phyloP scores from a whole-genome alignment of 2,329 filamentous ascomycete species.

The Curvularia sp. region DNA sequence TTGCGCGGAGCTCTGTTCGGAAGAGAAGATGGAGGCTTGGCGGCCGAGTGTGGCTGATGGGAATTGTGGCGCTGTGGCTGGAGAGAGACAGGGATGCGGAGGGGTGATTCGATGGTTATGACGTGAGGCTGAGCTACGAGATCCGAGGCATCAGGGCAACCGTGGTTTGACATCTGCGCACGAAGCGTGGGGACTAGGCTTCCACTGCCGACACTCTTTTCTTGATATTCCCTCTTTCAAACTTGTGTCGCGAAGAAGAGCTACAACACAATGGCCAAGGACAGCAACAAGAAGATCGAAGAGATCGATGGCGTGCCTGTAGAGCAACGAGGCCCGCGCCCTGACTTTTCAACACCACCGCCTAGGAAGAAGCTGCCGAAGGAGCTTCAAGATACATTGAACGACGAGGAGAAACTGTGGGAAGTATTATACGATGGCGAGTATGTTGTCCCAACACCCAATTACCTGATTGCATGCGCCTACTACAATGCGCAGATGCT shows the following conservation, averaged over 20 bases:
- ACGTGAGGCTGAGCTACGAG: slow-evolving; percentile 14
- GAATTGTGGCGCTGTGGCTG: slow-evolving; percentile 6
- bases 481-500: background rate
- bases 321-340: slow-evolving; percentile 53
- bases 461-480: background rate
- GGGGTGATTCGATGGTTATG: slow-evolving; percentile 9
- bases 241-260: background rate
- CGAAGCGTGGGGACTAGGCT: background rate
- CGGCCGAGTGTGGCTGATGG: slow-evolving; percentile 17
- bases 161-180: background rate
- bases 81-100: background rate
- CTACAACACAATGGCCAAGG: slow-evolving; percentile 47
- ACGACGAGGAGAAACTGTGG: slow-evolving; percentile 74
- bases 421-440: slow-evolving; percentile 79
- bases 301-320: slow-evolving; percentile 50
- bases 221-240: background rate
- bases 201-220: background rate
- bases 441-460: slow-evolving; percentile 60
- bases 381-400: slow-evolving; percentile 62
- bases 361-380: slow-evolving; percentile 61
- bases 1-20: slow-evolving; percentile 34
- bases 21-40: slow-evolving; percentile 26
- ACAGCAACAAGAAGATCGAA: slow-evolving; percentile 35
- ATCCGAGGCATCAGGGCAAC: background rate
- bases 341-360: slow-evolving; percentile 58